Evolutionary conservation across 371 early-diverging fungal species (phyloP), one percentile per base, ranked within the genome.

Genomic region (Mortierella sp.): DNA sequence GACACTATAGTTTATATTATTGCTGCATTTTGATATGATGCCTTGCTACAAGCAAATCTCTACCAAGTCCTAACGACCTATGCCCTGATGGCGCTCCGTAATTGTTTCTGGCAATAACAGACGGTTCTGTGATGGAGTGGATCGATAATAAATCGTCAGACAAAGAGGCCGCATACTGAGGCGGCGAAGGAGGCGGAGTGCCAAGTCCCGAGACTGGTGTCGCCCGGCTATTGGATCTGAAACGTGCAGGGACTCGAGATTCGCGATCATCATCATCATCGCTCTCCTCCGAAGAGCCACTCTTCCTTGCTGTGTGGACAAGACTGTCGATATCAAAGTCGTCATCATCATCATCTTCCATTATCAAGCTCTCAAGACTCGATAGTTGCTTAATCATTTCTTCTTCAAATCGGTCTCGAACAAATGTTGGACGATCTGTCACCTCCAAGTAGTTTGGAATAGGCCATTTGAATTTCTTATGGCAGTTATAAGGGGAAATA

Each of bases 371-470:
- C 59, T 79, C 80, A 5, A 79, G 52, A 28, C 72, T 64, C 49
- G 74, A 67, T 14, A 79, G 18, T 4, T 79, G 75, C 45, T 71
- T 66, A 6, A 74, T 55, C 80, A 79, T 79, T 62, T 79, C 80
- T 40, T 74, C 75, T 54, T 79, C 80, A 57, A 79, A 74, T 37
- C 72, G 67, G 26, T 79, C 80, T 1, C 74, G 68, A 12, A 79
- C 62, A 64, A 79, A 79, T 9, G 64, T 54, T 10, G 80, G 80
- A 8, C 43, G 62, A 59, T 70, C 75, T 1, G 24, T 14, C 0
- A 79, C 80, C 18, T 71, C 80, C 40, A 65, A 6, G 32, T 79
- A 59, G n/a, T 63, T 68, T 8, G 80, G 80, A 32, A 79, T 62
- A 0, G 75, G 75, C 68, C 71, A 72, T 40, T 71, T 71, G 65